Percentiles rank a stretch among this genome's conserved stretches.
Conservation (phyloP, 768 basidiomycete genomes). For the Megacollybia marginata region DNA sequence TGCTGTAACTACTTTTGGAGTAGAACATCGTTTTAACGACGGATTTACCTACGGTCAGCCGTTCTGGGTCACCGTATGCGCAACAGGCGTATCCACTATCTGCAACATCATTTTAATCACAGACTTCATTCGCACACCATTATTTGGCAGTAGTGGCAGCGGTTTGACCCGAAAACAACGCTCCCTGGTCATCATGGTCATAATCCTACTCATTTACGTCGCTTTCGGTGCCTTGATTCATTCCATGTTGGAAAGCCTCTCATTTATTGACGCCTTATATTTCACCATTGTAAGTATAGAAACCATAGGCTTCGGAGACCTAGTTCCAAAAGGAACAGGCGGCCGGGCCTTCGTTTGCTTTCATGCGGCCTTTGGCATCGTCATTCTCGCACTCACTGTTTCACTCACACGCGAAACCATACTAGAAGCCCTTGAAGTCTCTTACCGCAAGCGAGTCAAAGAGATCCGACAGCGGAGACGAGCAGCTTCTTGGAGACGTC, state of each 20-base stretch:
- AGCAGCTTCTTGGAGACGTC: conserved; percentile 30
- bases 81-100: conserved; percentile 56
- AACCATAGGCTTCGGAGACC: conserved; percentile 70
- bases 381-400: conserved; percentile 60
- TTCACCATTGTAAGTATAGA: conserved; percentile 72
- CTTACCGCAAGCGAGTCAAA: conserved; percentile 48
- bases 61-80: conserved; percentile 76
- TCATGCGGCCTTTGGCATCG: conserved; percentile 52
- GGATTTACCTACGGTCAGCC: conserved; percentile 65
- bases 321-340: conserved; percentile 41
- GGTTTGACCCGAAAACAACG: conserved; percentile 78
- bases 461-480: conserved; percentile 39
- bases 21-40: conserved; percentile 49
- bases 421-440: conserved; percentile 64
- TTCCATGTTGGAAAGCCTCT: conserved; percentile 42
- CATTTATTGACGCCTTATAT: conserved; percentile 72
- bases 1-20: conserved; percentile 54
- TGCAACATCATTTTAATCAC: conserved; percentile 62
- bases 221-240: conserved; percentile 63
- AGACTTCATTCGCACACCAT: conserved; percentile 50
- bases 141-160: conserved; percentile 68
- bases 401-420: conserved; percentile 62
- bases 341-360: conserved; percentile 53
- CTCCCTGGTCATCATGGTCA: conserved; percentile 71
- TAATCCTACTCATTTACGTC: conserved; percentile 65